A percentile compares a stretch with the other conserved stretches of the same genome.
phyloP scores from a whole-genome alignment of 148 eudicot species.

The Polygonum maritimum region DNA sequence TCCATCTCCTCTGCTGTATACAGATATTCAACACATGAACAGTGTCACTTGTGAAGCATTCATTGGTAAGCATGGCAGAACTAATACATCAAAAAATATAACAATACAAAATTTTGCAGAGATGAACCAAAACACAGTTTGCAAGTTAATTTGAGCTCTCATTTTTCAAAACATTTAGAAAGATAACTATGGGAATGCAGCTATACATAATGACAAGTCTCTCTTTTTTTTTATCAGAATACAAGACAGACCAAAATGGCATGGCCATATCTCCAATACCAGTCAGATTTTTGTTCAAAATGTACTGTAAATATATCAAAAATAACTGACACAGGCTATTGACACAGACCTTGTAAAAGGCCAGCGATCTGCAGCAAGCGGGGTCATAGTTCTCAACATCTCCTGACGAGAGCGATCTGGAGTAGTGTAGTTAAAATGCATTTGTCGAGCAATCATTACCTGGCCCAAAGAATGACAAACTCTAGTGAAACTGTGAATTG shows the following conservation, averaged over 20 bases:
- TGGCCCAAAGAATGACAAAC: slow-evolving; percentile 12
- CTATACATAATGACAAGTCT: background rate
- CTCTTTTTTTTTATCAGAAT: background rate
- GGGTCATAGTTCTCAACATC: slow-evolving; percentile 64
- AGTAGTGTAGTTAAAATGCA: slow-evolving; percentile 81
- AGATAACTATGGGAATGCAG: background rate
- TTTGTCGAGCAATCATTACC: slow-evolving; percentile 73
- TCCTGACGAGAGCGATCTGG: slow-evolving; percentile 91
- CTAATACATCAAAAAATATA: background rate
- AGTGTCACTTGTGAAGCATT: background rate
- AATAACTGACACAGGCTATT: background rate
- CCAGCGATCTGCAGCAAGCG: slow-evolving; percentile 78
- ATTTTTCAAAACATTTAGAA: background rate
- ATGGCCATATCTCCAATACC: background rate
- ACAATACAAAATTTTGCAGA: background rate
- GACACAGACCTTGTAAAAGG: slow-evolving; percentile 58
- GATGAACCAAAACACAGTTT: background rate
- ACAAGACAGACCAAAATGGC: background rate
- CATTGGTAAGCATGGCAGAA: background rate
- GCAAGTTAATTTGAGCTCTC: background rate
- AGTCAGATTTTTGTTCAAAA: background rate
- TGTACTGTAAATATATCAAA: background rate
- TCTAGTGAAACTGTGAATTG: background rate
- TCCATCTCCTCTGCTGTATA: slow-evolving; percentile 59
- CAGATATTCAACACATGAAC: background rate